Conservation (phyloP, 768 basidiomycete species). For the Cystofilobasidium ferigula region DNA sequence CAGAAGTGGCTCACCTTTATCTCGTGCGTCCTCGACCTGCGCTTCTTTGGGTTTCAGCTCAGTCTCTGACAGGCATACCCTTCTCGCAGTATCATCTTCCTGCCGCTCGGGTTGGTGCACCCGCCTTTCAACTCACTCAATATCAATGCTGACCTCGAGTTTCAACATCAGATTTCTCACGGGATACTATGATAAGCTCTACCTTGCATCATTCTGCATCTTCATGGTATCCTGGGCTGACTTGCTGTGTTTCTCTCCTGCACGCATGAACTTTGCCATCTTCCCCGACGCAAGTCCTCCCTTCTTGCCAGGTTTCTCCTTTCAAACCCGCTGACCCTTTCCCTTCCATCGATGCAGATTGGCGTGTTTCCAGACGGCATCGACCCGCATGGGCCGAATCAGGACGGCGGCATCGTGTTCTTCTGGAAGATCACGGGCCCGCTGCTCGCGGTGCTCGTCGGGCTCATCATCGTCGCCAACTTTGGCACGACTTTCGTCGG, state of each 20-base stretch:
- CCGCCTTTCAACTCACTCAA: background rate
- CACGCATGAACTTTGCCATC: constrained; percentile 7
- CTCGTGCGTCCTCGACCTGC: background rate
- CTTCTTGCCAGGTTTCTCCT: background rate
- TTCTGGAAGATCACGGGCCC: constrained; percentile 18
- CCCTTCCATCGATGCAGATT: background rate
- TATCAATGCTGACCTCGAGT: background rate
- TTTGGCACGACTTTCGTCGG: constrained; percentile 12
- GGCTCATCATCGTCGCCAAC: constrained; percentile 4
- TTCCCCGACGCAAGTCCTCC: constrained; percentile 9
- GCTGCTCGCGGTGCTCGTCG: constrained; percentile 7
- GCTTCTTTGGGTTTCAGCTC: background rate
- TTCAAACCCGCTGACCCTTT: too few relatives aligned
- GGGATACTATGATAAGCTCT: background rate
- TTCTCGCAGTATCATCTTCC: constrained; percentile 11
- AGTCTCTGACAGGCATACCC: background rate
- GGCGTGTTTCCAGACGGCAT: constrained; percentile 13
- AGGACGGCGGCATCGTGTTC: background rate
- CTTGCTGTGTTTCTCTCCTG: background rate
- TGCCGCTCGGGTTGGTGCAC: constrained; percentile 3
- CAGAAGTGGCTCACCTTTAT: background rate
- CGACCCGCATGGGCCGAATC: constrained; percentile 10
- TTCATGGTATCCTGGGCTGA: background rate
- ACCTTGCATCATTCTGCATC: background rate
- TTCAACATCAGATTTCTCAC: background rate